A percentile compares a stretch with the other conserved stretches of the same genome.
phyloP scores from a whole-genome alignment of 148 eudicot species.

The Polygonum maritimum region DNA sequence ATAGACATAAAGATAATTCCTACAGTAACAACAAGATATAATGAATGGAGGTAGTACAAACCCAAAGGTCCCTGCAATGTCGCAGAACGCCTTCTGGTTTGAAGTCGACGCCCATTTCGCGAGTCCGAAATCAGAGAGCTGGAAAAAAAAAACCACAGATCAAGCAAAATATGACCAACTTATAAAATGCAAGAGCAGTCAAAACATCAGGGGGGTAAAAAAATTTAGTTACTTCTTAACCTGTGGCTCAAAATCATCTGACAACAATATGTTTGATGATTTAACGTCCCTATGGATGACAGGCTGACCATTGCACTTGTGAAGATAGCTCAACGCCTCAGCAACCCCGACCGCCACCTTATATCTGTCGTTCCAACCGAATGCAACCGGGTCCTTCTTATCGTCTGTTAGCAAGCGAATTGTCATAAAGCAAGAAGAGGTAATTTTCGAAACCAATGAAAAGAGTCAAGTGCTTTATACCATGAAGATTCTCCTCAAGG shows the following conservation, averaged over 20 bases:
- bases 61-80: slow-evolving; percentile 98
- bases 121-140: slow-evolving; percentile 93
- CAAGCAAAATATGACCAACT: slow-evolving; percentile 11
- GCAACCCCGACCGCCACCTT: slow-evolving; percentile 90
- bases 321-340: slow-evolving; percentile 74
- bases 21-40: too few species aligned
- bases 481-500: slow-evolving; percentile 87
- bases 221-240: slow-evolving; percentile 20
- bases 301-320: slow-evolving; percentile 35
- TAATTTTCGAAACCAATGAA: neutral
- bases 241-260: slow-evolving; percentile 88
- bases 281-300: slow-evolving; percentile 94
- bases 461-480: slow-evolving; percentile 22
- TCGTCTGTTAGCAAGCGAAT: slow-evolving; percentile 27
- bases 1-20: too few species aligned
- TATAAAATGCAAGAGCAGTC: neutral
- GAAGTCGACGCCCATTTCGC: slow-evolving; percentile 65
- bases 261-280: slow-evolving; percentile 82
- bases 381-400: slow-evolving; percentile 33
- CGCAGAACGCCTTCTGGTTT: slow-evolving; percentile 50
- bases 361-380: slow-evolving; percentile 76
- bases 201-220: neutral
- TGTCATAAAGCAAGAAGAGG: neutral
- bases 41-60: slow-evolving; percentile 22
- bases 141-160: slow-evolving; percentile 18